A percentile compares a stretch with the other conserved stretches of the same genome.
Evolutionary conservation across 2,329 filamentous ascomycete genomes (phyloP).

Genomic region (Fusarium gaditjirri): DNA sequence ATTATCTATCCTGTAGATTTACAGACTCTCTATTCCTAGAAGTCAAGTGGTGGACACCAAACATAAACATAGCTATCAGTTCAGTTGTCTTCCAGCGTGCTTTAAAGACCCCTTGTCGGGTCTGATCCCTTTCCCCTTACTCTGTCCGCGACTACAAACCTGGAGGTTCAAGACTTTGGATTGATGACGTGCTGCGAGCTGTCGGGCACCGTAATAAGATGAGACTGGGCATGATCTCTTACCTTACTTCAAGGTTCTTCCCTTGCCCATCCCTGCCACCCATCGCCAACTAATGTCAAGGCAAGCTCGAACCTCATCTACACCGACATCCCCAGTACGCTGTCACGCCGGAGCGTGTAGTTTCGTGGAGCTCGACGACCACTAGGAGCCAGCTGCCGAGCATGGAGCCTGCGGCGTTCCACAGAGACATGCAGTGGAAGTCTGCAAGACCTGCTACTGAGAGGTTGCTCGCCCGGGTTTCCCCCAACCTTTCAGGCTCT

Average conservation of each 20-base stretch:
- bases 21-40: fast-evolving
- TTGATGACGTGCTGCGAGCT: not conserved
- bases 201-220: not conserved
- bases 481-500: not conserved
- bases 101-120: no score
- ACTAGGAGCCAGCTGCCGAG: not conserved
- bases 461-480: not conserved
- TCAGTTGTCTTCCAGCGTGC: not conserved
- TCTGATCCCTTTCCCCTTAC: no score
- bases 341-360: not conserved
- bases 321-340: not conserved
- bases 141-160: not conserved
- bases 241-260: no score
- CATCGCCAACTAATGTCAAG: no score
- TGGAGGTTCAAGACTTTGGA: no score
- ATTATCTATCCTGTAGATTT: not conserved
- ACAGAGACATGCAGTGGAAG: not conserved
- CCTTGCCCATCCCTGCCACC: not conserved
- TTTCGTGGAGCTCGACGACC: not conserved
- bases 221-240: not conserved
- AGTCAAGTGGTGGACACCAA: fast-evolving
- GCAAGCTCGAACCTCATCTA: fast-evolving
- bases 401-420: not conserved
- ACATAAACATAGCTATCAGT: fast-evolving
- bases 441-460: not conserved